Base-by-base conservation (phyloP, 2,329 filamentous ascomycete species). In the Epichloe hybrida region DNA sequence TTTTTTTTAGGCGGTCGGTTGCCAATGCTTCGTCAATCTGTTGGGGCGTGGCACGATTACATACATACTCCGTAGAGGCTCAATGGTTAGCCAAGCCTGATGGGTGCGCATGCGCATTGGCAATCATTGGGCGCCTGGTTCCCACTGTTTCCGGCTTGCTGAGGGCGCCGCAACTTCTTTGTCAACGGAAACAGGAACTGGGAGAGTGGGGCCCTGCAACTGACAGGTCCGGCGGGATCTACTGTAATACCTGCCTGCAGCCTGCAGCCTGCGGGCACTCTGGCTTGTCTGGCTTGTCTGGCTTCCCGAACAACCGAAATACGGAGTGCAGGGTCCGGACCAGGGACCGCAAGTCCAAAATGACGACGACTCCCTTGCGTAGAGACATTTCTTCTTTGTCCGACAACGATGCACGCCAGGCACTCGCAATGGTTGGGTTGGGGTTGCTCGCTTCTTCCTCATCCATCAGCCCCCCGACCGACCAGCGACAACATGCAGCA, bases 11-110 rank as follows among this genome's bases (percentile, higher is more conserved):
- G 17, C 17, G 36, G 20, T 23, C n/a, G 39, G 34, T 50, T 51
- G 48, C 47, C 51, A 45, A 53, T 53, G 36, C 48, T 37, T 45
- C 52, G 51, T 48, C 42, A 52, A 50, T 52, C 52, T 53, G 52
- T 53, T 53, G 50, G 52, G 52, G 50, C 39, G 17, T 17, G 17
- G 17, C 17, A 17, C 17, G 17, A 17, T 17, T 17, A 17, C n/a
- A n/a, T n/a, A n/a, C n/a, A n/a, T 47, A 31, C 27, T 11, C 9
- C 27, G 8, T 31, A 53, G 51, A 51, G 45, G 34, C 42, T 51
- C 45, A 53, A 46, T 49, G 27, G 21, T 42, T 27, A 43, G 46
- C 40, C 34, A 39, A 41, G 50, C 46, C 41, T 50, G 48, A 31
- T 49, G 47, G 37, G 47, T 17, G 47, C 13, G 34, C 41, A 44